Evolutionary conservation across 1,139 yeast genomes (phyloP).

Genomic region (Pichia sp.): DNA sequence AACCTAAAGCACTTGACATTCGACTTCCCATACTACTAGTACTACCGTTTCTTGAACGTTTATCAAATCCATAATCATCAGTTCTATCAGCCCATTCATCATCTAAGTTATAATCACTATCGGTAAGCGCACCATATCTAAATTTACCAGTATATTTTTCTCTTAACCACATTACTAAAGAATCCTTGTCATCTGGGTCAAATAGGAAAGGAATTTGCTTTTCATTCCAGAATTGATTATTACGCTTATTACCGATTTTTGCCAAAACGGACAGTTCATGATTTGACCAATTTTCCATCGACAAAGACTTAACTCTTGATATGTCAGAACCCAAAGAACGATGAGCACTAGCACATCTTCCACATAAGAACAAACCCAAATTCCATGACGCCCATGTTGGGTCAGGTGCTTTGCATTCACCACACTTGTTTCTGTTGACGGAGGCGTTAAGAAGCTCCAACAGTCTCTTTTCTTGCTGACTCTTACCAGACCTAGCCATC

Average conservation of each 20-base stretch:
- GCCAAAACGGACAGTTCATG: constrained; percentile 55
- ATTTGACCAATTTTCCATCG: constrained; percentile 70
- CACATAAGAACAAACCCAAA: constrained; percentile 65
- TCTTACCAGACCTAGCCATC: constrained; percentile 5
- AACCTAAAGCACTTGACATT: constrained; percentile 7
- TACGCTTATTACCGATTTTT: constrained; percentile 58
- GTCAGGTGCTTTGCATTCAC: constrained; percentile 59
- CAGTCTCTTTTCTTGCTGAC: constrained; percentile 25
- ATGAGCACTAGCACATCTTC: constrained; percentile 74
- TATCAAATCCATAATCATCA: constrained; percentile 19
- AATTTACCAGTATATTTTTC: constrained; percentile 49
- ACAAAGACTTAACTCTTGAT: constrained; percentile 72
- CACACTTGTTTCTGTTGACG: constrained; percentile 55
- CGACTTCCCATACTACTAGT: constrained; percentile 1
- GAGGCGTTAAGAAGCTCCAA: constrained; percentile 36
- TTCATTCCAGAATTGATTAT: constrained; percentile 61
- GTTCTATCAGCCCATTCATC: constrained; percentile 14
- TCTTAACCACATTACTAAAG: constrained; percentile 46
- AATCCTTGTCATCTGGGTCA: constrained; percentile 62
- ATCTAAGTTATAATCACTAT: constrained; percentile 25
- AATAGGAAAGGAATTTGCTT: constrained; percentile 60
- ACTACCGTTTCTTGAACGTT: constrained; percentile 7
- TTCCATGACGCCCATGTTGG: constrained; percentile 53
- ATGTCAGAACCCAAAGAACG: constrained; percentile 69
- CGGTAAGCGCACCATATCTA: constrained; percentile 33